Evolutionary conservation across 2,329 filamentous ascomycete genomes (phyloP).

Genomic region (Aspergillus fructus): DNA sequence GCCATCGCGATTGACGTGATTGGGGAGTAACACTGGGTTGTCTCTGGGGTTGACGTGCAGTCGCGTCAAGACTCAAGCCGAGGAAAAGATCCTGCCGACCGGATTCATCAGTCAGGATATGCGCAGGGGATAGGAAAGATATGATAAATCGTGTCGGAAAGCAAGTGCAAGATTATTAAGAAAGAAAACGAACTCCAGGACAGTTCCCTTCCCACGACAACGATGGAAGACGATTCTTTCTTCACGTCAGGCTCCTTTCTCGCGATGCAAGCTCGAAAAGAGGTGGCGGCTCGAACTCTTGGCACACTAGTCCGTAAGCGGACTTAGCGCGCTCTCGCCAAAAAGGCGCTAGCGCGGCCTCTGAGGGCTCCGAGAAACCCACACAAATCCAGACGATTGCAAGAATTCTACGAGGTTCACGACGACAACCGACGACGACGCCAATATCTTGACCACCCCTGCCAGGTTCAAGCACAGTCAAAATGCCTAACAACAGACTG

Average conservation of each 20-base stretch:
- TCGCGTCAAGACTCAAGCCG: conserved; percentile 34
- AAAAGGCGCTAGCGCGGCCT: conserved; percentile 38
- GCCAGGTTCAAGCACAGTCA: conserved; percentile 47
- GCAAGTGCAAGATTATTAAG: conserved; percentile 13
- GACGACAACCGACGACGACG: conserved; percentile 44
- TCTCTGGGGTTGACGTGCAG: conserved; percentile 27
- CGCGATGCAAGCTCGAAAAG: conserved; percentile 30
- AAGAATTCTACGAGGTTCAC: conserved; percentile 43
- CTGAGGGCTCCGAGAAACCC: conserved; percentile 45
- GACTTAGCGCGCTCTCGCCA: conserved; percentile 37
- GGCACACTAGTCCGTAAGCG: conserved; percentile 22
- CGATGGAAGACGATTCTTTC: conserved; percentile 23
- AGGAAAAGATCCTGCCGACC: conserved; percentile 23
- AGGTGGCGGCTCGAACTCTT: conserved; percentile 36
- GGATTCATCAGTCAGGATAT: conserved; percentile 17
- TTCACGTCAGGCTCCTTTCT: conserved; percentile 19
- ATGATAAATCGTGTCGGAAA: conserved; percentile 6
- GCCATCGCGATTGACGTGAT: conserved; percentile 49
- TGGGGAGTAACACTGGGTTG: conserved; percentile 16
- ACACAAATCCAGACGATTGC: conserved; percentile 44
- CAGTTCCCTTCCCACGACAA: conserved; percentile 30
- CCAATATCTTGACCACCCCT: conserved; percentile 42
- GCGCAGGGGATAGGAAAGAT: not conserved
- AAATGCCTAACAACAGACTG: conserved; percentile 55
- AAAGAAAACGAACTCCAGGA: conserved; percentile 21